Percentiles rank a stretch among this genome's conserved stretches.
Conservation (phyloP, 2,329 filamentous ascomycete species). For the Pestalotiopsis sp. region DNA sequence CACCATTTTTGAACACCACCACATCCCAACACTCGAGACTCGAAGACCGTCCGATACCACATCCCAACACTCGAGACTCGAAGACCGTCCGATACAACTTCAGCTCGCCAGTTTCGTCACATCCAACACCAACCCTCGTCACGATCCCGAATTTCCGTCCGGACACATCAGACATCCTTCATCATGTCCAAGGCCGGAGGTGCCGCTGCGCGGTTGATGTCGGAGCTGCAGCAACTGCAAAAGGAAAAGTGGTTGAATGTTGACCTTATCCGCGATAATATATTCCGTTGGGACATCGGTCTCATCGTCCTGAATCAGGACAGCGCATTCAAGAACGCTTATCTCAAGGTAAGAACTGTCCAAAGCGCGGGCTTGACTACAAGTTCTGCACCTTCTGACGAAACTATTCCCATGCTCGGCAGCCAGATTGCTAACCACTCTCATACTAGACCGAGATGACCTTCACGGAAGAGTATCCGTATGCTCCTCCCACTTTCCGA, state of each 20-base stretch:
- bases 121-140: too few relatives aligned
- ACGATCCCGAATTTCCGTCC: background rate
- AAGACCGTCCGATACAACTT: too few relatives aligned
- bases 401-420: background rate
- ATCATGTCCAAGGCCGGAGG: constrained; percentile 34
- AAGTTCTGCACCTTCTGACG: background rate
- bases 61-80: too few relatives aligned
- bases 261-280: constrained; percentile 80
- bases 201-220: constrained; percentile 84
- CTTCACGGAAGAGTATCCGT: constrained; percentile 89
- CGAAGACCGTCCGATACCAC: too few relatives aligned
- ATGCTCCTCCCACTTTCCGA: constrained; percentile 83
- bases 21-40: too few relatives aligned
- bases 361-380: background rate
- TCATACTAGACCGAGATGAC: constrained; percentile 71
- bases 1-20: too few relatives aligned
- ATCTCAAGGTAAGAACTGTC: constrained; percentile 67
- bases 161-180: background rate
- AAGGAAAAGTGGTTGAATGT: constrained; percentile 96
- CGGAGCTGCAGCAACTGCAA: constrained; percentile 78
- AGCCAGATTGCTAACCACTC: background rate
- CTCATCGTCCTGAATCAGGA: constrained; percentile 93
- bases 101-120: too few relatives aligned
- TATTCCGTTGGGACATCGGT: constrained; percentile 85
- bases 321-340: constrained; percentile 89